phyloP scores from a whole-genome alignment of 2,329 filamentous ascomycete species.

The Chaetothyriales sp. region DNA sequence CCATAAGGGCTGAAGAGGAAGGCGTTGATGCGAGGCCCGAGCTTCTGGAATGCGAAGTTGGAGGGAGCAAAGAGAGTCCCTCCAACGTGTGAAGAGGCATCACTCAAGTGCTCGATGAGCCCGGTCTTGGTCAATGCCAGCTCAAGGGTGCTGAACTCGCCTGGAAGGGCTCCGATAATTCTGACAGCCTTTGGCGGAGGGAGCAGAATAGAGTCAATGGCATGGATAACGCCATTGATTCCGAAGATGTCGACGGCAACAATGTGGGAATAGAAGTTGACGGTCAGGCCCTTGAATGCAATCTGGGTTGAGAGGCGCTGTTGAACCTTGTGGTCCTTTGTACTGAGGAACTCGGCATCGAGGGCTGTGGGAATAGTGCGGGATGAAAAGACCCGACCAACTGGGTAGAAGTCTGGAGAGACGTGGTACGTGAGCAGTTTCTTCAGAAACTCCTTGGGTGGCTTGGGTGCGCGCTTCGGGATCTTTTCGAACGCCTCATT shows the following conservation, averaged over 20 bases:
- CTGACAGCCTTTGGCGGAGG: slow-evolving; percentile 53
- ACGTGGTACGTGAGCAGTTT: slow-evolving; percentile 62
- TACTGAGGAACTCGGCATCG: slow-evolving; percentile 42
- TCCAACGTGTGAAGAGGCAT: slow-evolving; percentile 41
- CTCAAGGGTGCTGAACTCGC: slow-evolving; percentile 62
- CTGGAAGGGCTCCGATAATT: slow-evolving; percentile 51
- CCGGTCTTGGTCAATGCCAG: slow-evolving; percentile 62
- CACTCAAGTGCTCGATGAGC: slow-evolving; percentile 46
- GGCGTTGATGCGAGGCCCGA: slow-evolving; percentile 58
- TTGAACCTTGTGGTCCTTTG: slow-evolving; percentile 30
- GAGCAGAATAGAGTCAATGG: slow-evolving; percentile 56
- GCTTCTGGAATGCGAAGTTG: slow-evolving; percentile 63
- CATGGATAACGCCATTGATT: slow-evolving; percentile 52
- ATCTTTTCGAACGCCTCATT: slow-evolving; percentile 60
- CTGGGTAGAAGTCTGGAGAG: slow-evolving; percentile 50
- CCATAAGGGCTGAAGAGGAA: slow-evolving; percentile 73
- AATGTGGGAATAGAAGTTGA: slow-evolving; percentile 66
- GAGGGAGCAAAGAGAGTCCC: slow-evolving; percentile 68
- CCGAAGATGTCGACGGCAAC: slow-evolving; percentile 55
- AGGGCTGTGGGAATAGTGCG: slow-evolving; percentile 62
- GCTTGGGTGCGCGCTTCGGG: slow-evolving; percentile 42
- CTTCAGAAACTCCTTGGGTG: slow-evolving; percentile 55
- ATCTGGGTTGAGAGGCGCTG: slow-evolving; percentile 61
- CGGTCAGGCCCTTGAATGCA: slow-evolving; percentile 44
- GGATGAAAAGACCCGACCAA: slow-evolving; percentile 47